Percentiles rank a stretch among this genome's conserved stretches.
Evolutionary conservation across 73 alveolate species (phyloP).

Genomic region (Uronychia binucleata): DNA sequence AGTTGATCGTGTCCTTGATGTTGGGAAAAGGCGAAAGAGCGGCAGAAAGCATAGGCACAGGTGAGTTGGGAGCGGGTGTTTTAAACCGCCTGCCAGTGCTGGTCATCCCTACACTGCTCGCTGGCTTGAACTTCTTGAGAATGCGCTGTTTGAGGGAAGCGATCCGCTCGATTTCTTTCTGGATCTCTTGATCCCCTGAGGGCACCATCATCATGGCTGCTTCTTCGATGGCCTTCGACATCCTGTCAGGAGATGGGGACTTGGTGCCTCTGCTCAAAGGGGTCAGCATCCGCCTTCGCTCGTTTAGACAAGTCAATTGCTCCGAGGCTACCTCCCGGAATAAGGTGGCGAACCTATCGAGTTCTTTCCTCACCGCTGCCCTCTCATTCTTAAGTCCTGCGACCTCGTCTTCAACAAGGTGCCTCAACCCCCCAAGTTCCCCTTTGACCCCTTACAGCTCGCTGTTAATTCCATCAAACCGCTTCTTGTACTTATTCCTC

Average conservation of each 20-base stretch:
- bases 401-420: neutral
- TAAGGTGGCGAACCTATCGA: neutral
- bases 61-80: neutral
- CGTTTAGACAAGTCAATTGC: neutral
- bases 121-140: neutral
- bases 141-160: neutral
- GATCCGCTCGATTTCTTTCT: neutral
- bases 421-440: too few species aligned
- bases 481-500: neutral
- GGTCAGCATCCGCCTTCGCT: neutral
- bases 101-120: neutral
- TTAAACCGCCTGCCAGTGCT: neutral
- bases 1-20: neutral
- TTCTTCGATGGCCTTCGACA: neutral
- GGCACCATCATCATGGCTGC: neutral
- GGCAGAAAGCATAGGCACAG: neutral
- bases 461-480: neutral
- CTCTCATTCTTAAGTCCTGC: neutral
- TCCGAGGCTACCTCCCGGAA: neutral
- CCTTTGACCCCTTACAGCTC: neutral
- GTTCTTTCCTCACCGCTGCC: neutral
- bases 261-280: neutral
- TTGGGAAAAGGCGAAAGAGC: neutral
- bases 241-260: neutral
- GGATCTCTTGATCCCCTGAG: neutral